phyloP scores from a whole-genome alignment of 2,329 filamentous ascomycete genomes.

The Ophiocordyceps robertsii region DNA sequence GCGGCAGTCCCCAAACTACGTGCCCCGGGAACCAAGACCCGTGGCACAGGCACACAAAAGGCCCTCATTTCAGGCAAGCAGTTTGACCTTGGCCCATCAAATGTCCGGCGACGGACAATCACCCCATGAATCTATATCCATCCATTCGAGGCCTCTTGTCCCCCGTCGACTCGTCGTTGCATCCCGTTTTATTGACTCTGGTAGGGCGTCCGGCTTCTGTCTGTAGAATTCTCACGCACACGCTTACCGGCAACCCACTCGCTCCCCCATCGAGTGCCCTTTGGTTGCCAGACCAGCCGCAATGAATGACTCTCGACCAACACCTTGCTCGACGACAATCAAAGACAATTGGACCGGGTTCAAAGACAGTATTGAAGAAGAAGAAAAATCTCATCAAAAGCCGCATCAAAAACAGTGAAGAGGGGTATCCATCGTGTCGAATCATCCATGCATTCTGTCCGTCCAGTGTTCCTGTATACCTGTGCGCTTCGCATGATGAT shows the following conservation, averaged over 20 bases:
- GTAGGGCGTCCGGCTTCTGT: too few relatives aligned
- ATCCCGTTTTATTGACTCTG: neutral
- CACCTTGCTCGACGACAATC: neutral
- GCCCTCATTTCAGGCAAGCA: neutral
- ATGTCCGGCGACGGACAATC: constrained; percentile 28
- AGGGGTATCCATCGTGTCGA: constrained; percentile 31
- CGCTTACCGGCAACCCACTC: too few relatives aligned
- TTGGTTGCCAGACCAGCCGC: too few relatives aligned
- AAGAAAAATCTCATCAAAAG: neutral
- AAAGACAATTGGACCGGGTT: constrained; percentile 4
- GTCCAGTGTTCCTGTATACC: constrained; percentile 15
- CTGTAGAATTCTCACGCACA: too few relatives aligned
- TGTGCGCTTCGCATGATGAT: constrained; percentile 3
- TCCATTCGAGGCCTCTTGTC: constrained; percentile 13
- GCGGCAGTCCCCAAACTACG: too few relatives aligned
- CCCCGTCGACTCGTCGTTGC: neutral
- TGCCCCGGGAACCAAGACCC: too few relatives aligned
- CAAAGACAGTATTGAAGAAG: constrained; percentile 7
- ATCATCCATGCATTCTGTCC: constrained; percentile 31
- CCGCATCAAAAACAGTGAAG: constrained; percentile 13
- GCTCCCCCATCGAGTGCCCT: too few relatives aligned
- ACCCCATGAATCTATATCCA: constrained; percentile 21
- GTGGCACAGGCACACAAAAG: neutral
- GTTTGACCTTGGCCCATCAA: neutral
- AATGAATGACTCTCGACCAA: neutral